Conservation (phyloP, 768 basidiomycete species). For the Auriculariales sp. region DNA sequence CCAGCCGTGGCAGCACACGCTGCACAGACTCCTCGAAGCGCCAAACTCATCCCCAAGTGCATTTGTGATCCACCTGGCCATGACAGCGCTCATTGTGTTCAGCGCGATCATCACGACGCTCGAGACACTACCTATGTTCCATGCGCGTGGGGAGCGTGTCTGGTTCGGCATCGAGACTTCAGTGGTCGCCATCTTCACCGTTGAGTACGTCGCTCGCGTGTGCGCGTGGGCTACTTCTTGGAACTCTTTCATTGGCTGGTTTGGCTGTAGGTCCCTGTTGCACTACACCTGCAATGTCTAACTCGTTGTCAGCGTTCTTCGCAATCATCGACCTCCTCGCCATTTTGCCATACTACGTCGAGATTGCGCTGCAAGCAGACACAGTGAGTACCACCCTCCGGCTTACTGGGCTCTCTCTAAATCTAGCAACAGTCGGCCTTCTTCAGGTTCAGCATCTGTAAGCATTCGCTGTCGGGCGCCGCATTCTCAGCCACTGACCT, state of each 20-base stretch:
- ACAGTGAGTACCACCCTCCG: slow-evolving; percentile 37
- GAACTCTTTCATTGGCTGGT: slow-evolving; percentile 47
- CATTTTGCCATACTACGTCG: slow-evolving; percentile 81
- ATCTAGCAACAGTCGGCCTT: slow-evolving; percentile 44
- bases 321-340: slow-evolving; percentile 76
- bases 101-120: slow-evolving; percentile 65
- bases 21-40: not conserved
- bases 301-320: slow-evolving; percentile 45
- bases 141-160: slow-evolving; percentile 46
- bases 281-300: not conserved
- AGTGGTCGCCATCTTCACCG: slow-evolving; percentile 71
- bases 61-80: slow-evolving; percentile 57
- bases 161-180: slow-evolving; percentile 86
- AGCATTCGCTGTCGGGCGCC: not conserved
- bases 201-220: slow-evolving; percentile 64
- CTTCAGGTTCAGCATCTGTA: slow-evolving; percentile 72
- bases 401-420: not conserved
- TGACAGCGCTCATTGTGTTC: slow-evolving; percentile 56
- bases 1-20: not conserved
- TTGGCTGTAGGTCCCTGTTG: slow-evolving; percentile 36
- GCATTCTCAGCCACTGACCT: not conserved
- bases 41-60: slow-evolving; percentile 47
- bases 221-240: slow-evolving; percentile 63
- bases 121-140: slow-evolving; percentile 68
- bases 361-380: slow-evolving; percentile 70